Evolutionary conservation across 1,284 basidiomycete species (phyloP).

Genomic region (Moesziomyces aphidis): DNA sequence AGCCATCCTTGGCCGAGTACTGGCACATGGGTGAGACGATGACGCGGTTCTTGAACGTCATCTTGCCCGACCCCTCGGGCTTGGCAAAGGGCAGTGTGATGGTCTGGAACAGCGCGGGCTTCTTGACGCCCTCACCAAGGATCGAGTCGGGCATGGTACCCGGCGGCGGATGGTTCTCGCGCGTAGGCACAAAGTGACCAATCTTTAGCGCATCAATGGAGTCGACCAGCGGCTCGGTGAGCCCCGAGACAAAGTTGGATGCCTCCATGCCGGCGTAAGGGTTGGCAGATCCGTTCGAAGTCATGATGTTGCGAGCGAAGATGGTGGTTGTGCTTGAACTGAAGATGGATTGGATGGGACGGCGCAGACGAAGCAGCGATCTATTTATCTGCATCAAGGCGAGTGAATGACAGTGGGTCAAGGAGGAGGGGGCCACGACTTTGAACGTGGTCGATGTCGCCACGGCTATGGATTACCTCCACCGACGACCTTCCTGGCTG

Average conservation of each 20-base stretch:
- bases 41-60: slow-evolving; percentile 61
- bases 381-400: slow-evolving; percentile 11
- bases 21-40: slow-evolving; percentile 64
- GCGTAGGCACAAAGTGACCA: slow-evolving; percentile 36
- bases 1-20: slow-evolving; percentile 60
- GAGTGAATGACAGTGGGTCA: neutral
- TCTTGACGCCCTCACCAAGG: slow-evolving; percentile 42
- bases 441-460: too few species aligned
- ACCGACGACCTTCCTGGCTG: too few species aligned
- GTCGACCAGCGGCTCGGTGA: slow-evolving; percentile 27
- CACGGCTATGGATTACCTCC: too few species aligned
- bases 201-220: slow-evolving; percentile 40
- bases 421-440: neutral
- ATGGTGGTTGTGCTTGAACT: neutral
- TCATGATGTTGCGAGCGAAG: slow-evolving; percentile 7
- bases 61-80: slow-evolving; percentile 10
- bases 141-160: slow-evolving; percentile 57
- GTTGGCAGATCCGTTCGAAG: slow-evolving; percentile 11
- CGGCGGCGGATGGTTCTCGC: slow-evolving; percentile 44
- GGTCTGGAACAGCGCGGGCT: slow-evolving; percentile 56
- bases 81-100: slow-evolving; percentile 43
- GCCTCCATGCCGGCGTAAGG: slow-evolving; percentile 25
- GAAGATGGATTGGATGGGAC: neutral
- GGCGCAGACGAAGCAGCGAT: neutral
- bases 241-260: slow-evolving; percentile 42